Base-by-base conservation (phyloP, 2,329 filamentous ascomycete genomes). In the Metarhizium humberi region DNA sequence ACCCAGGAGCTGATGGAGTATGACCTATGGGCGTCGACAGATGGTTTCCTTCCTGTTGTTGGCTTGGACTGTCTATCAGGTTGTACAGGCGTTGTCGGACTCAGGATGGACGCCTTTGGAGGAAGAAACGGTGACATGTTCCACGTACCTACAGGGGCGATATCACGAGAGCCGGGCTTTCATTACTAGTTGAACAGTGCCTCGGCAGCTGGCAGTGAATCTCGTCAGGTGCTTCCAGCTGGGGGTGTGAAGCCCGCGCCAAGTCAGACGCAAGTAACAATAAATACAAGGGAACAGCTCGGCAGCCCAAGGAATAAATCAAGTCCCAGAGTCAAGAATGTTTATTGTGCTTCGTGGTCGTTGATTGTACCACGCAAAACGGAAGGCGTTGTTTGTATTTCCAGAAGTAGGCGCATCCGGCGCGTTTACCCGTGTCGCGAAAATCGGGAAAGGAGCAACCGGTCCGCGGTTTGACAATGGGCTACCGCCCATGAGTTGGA, bases 1-100 rank as follows among this genome's bases (percentile, higher is more conserved):
- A 80, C 63, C 62, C 77, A 75, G 51, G 66, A 66, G 16, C 69
- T 60, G 18, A 76, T 58, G 5, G 74, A 74, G 20, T 55, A 29
- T 8, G 54, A 51, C 7, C 51, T 61, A 51, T 49, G 56, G 40
- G 51, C 46, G 18, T 58, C 48, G 18, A 18, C 14, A 5, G 34
- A 38, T 32, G 13, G 29, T 1, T 14, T 18, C n/a, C 4, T 54
- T 50, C 42, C 30, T 6, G 14, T 25, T 13, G 18, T 11, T 32
- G 50, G 50, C n/a, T 34, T 40, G 13, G 51, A 45, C 10, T 25
- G n/a, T n/a, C 18, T 25, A 6, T 46, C 18, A 16, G 16, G 13
- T 6, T 45, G 11, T 20, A 45, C 29, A 38, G 50, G 56, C 57
- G 53, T 48, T 6, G 53, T 54, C 47, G 63, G 53, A 62, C 54